phyloP scores from a whole-genome alignment of 139 green algal genomes.

The Edaphochlamys debaryana region DNA sequence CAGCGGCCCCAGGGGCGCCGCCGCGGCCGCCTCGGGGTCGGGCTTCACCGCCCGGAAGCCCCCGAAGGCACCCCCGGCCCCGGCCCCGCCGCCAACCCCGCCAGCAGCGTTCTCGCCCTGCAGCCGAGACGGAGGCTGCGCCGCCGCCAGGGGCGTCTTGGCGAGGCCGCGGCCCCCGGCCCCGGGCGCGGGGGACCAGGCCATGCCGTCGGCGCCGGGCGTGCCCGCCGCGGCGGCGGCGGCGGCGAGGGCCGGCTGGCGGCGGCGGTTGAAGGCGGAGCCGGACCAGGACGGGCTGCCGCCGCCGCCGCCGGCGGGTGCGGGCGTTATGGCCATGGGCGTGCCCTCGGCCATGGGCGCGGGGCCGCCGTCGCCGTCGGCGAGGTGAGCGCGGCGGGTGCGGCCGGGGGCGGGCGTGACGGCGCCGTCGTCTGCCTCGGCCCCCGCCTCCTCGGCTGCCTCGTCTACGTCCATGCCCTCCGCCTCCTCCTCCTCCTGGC shows the following conservation, averaged over 20 bases:
- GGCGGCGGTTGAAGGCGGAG: not conserved
- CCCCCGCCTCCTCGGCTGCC: not conserved
- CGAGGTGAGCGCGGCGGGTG: not conserved
- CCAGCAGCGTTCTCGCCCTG: conserved; percentile 14
- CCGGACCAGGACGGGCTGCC: no score
- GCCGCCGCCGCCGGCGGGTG: not conserved
- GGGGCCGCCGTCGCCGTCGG: no score
- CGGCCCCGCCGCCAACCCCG: no score
- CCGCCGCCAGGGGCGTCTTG: not conserved
- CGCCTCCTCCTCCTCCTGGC: not conserved
- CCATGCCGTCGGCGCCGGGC: conserved; percentile 16
- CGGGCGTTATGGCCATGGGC: conserved; percentile 34
- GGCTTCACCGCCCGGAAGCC: conserved; percentile 36
- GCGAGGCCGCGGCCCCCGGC: no score
- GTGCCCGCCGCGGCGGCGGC: not conserved
- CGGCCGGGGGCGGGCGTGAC: not conserved
- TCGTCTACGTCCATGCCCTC: not conserved
- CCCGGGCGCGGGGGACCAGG: conserved; percentile 18
- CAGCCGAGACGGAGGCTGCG: not conserved
- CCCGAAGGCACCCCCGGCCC: not conserved
- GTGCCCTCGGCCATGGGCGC: conserved; percentile 8
- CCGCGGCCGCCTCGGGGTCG: not conserved
- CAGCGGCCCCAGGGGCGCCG: not conserved
- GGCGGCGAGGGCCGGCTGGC: no score
- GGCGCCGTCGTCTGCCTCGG: not conserved